Percentiles rank a stretch among this genome's conserved stretches.
Conservation (phyloP, 1,139 yeast species). For the Debaryomyces subglobosus region DNA sequence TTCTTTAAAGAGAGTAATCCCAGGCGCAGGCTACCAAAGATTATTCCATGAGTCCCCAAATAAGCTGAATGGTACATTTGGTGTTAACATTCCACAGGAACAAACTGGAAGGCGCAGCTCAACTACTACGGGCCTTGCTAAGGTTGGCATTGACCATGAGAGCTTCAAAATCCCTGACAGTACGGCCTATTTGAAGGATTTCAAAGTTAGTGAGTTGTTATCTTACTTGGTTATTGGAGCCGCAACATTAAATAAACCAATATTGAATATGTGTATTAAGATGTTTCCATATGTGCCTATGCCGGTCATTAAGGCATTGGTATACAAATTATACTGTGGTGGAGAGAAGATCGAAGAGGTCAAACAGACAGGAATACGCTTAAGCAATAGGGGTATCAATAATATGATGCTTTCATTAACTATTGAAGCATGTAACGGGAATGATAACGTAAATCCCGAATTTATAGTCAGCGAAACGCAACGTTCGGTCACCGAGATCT, state of each 20-base stretch:
- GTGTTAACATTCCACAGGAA: conserved; percentile 8
- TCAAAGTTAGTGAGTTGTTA: conserved; percentile 48
- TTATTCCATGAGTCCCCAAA: conserved; percentile 23
- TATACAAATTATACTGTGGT: conserved; percentile 87
- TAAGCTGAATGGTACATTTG: conserved; percentile 17
- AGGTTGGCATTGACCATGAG: conserved; percentile 6
- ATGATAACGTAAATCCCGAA: conserved; percentile 60
- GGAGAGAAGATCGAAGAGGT: conserved; percentile 81
- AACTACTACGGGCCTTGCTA: conserved; percentile 7
- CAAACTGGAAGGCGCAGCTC: not conserved
- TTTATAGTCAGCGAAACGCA: conserved; percentile 68
- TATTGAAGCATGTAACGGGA: conserved; percentile 90
- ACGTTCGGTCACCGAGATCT: conserved; percentile 65
- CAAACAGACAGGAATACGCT: conserved; percentile 64
- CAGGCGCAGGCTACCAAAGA: conserved; percentile 9
- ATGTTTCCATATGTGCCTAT: conserved; percentile 79
- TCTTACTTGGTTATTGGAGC: conserved; percentile 69
- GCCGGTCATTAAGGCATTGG: conserved; percentile 66
- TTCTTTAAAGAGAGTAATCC: not conserved
- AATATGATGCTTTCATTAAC: conserved; percentile 95
- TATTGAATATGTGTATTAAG: conserved; percentile 61
- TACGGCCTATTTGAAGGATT: conserved; percentile 38
- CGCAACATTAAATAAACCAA: conserved; percentile 65
- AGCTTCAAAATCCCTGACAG: conserved; percentile 5
- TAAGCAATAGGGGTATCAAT: conserved; percentile 74